Evolutionary conservation across 257 asterid species (phyloP), one percentile per base, ranked within the genome.

Genomic region (Avicennia marina): DNA sequence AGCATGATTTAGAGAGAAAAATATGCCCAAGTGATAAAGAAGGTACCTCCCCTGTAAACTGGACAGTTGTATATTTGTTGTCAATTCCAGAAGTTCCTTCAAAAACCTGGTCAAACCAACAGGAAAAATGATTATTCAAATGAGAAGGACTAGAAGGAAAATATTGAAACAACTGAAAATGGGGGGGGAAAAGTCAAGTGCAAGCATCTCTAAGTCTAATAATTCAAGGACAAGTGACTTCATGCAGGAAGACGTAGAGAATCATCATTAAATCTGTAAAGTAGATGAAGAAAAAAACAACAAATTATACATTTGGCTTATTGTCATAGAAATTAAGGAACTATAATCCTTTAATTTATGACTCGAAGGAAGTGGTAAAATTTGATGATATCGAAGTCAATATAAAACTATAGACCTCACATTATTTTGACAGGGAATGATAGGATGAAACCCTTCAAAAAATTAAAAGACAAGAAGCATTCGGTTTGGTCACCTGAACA

Each of bases 81-180:
- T 90, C 98, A 42, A 90, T 90, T 74, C 98, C 98, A 56, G 98
- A 90, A 19, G 98, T 90, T 70, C 98, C 98, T 81, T 90, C 98
- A 67, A 90, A 86, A 66, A 90, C 98, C 96, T 90, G 77, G 43
- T 59, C 39, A 60, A 45, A 41, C n/a, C n/a, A n/a, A n/a, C n/a
- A n/a, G n/a, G n/a, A n/a, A n/a, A n/a, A n/a, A n/a, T n/a, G n/a
- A n/a, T n/a, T n/a, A n/a, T 33, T 24, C 22, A 29, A 58, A 50
- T 62, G 38, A n/a, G 29, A 58, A 25, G 20, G 57, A 69, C 31
- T 16, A 36, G 13, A 54, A 18, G 22, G 29, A 29, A 46, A 20
- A 20, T 26, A 19, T 38, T 69, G 11, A 43, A 71, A 44, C 36
- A 40, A 11, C 48, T 31, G 36, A 39, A 44, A 47, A 33, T 2